Base-by-base conservation (phyloP, 257 asterid genomes). In the Capsicum chinense region DNA sequence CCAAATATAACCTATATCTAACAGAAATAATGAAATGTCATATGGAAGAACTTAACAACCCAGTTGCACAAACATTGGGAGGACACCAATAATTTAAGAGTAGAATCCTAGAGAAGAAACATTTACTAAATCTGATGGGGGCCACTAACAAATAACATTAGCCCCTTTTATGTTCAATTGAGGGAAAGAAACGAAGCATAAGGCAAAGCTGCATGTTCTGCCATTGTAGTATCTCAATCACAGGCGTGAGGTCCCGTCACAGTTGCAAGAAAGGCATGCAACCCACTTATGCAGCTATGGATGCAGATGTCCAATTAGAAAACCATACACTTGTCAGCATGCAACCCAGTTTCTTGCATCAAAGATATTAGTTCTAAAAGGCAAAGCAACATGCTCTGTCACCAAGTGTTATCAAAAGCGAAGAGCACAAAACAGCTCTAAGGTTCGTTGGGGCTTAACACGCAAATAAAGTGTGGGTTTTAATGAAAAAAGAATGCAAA, bases 281-380 rank as follows among this genome's bases (percentile, higher is more conserved):
- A 15, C 56, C 78, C 79, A 70, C 16, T 42, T 70, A 70, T 9
- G 57, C 17, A 67, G 17, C 79, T 44, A 71, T 5, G 54, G 37
- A 47, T 44, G 57, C 26, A 71, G 17, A 17, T 71, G 54, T 71
- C 79, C 79, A 71, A 42, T 44, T 70, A 71, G 79, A 71, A 71
- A 71, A 71, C 17, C 79, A 70, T 70, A 44, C 57, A 71, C 44
- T 39, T 47, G 35, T 17, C 56, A 71, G 37, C 79, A 71, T 44
- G 79, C 57, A 44, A 71, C 16, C 57, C 57, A 71, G 79, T 71
- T 71, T 71, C 37, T 44, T 9, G 57, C 37, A 71, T 71, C 79
- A 17, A 16, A 5, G 9, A n/a, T 44, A 1, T 44, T 71, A 9
- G 79, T n/a, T 37, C n/a, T 17, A 10, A n/a, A 44, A 71, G 37